Base-by-base conservation (phyloP, 139 green algal species). In the Closterium sp. region DNA sequence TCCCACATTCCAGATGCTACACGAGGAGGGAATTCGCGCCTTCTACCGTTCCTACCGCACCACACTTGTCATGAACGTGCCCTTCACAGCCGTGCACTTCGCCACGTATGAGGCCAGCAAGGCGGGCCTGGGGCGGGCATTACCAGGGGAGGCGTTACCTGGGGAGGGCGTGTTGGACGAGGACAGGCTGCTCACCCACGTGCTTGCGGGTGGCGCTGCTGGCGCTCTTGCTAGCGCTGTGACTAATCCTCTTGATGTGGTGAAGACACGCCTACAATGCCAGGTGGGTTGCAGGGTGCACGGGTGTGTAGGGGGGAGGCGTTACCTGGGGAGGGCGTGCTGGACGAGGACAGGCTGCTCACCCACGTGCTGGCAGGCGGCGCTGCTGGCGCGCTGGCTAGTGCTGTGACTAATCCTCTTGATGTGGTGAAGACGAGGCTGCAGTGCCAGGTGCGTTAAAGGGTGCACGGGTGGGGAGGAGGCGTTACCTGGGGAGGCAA, bases 41-140 rank as follows among this genome's bases (percentile, higher is more conserved):
- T 98, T 99, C 38, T 99, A 97, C 95, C 95, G 94, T 13, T 98
- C 96, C 5, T 99, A 98, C 91, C 95, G 95, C 89, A 98, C 97
- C 17, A 98, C 97, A 88, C 30, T 99, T 0, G 86, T 99, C 24
- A 99, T 99, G 97, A 99, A 99, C 95, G 94, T 99, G 29, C 98
- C 98, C 5, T 99, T 98, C 96, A 98, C 97, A 0, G 96, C 98
- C 3, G 88, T 98, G 32, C 98, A 98, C 93, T 99, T 99, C 94
- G 94, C 95, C 0, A 95, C 96, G 31, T 99, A 99, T 94, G 98
- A 99, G 89, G 95, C 93, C 1, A 93, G 93, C 29, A 99, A 99
- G 95, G 24, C 85, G 70, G 50, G 30, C 13, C 31, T 34, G 10
- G 89, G 89, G 9, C 17, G 62, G 62, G 62, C 62, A 13, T 13